Evolutionary conservation across 306 rosid genomes (phyloP), one percentile per base, ranked within the genome.

Genomic region (Delonix regia): DNA sequence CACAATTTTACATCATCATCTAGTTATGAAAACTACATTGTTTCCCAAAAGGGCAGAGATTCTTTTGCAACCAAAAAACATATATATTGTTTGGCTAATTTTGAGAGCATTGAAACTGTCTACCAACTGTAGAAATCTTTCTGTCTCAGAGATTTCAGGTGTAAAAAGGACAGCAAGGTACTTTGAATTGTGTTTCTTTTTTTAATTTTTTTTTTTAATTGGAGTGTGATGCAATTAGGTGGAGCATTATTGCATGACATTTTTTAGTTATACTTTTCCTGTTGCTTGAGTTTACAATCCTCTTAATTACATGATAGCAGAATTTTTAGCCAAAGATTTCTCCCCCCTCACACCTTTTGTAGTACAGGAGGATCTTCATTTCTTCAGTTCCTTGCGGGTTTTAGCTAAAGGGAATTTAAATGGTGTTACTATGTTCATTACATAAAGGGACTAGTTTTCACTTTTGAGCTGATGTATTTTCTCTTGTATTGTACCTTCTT

Each of bases 1-100:
- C 18, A 60, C 62, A 44, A 56, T 34, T 62, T 55, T 67, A 74
- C 44, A 53, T 66, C 52, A 62, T 65, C 7, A 80, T 64, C 57
- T 64, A 47, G 49, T 28, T 41, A 74, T 18, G n/a, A 49, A 74
- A 28, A 65, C n/a, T n/a, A 10, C 21, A 22, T 38, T 19, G 5
- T 44, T 15, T 65, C 61, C 53, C 30, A 9, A 42, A 55, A 65
- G 5, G 48, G 75, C 21, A 65, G 22, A 42, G 71, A 57, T 62
- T 77, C 22, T 57, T 36, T 33, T 45, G 56, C 56, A 8, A 65
- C 28, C 28, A 55, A 25, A 11, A 28, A 25, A 8, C 0, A 21
- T 1, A 47, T 14, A 47, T 4, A 10, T 1, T 30, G 7, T 6
- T n/a, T n/a, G 22, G 25, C 25, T 14, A 18, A 7, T 52, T 52